Conservation (phyloP, 192 early-diverging fungal species). For the Coemansia sp. region DNA sequence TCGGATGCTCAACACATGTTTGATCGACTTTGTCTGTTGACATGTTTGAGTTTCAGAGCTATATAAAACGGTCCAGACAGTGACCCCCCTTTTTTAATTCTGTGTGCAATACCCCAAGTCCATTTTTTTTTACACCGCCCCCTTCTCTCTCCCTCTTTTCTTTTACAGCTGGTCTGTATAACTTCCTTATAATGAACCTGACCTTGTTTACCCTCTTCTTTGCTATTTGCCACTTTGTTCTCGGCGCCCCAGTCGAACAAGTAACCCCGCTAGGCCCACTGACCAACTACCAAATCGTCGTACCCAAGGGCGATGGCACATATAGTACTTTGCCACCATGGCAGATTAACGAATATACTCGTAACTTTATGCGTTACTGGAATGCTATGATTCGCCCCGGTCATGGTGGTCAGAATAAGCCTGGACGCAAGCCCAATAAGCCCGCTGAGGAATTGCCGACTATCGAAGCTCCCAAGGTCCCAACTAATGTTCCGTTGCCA, state of each 20-base stretch:
- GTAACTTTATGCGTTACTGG: not conserved
- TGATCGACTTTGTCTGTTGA: not conserved
- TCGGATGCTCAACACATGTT: not conserved
- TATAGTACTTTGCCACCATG: not conserved
- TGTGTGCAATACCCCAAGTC: constrained; percentile 12
- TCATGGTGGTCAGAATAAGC: not conserved
- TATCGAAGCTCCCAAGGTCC: not conserved
- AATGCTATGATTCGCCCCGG: not conserved
- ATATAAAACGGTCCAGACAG: not conserved
- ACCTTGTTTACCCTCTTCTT: not conserved
- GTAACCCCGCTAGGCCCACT: not conserved
- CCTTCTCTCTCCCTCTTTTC: not conserved
- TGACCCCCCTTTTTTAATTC: not conserved
- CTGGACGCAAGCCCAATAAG: not conserved
- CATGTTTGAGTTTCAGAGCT: not conserved
- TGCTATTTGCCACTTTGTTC: not conserved
- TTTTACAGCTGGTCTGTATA: constrained; percentile 47
- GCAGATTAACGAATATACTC: not conserved
- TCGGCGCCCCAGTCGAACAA: not conserved
- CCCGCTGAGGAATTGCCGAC: not conserved
- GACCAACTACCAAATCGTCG: constrained; percentile 2
- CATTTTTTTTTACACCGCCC: not conserved
- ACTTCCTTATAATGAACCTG: not conserved
- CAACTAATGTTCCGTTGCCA: not conserved
- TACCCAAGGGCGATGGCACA: not conserved